A percentile compares a stretch with the other conserved stretches of the same genome.
Evolutionary conservation across 176 grass and related monocot species (phyloP).

Genomic region (Oryza glaberrima): DNA sequence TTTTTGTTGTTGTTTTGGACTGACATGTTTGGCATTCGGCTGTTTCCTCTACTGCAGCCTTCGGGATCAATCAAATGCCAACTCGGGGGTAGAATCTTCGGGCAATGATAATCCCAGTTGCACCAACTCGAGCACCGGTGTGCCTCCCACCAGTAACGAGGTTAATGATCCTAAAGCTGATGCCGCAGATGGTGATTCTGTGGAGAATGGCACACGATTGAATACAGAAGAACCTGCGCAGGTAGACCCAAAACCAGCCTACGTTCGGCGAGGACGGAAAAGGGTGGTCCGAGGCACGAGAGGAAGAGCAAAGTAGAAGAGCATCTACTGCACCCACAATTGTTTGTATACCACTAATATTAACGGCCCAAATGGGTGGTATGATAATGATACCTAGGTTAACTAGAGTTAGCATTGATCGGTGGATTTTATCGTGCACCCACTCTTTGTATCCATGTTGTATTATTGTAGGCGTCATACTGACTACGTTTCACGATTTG

Average conservation of each 20-base stretch:
- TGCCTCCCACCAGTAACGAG: neutral
- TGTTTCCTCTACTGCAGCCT: slow-evolving; percentile 49
- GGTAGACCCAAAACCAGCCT: slow-evolving; percentile 10
- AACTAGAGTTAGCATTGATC: slow-evolving; percentile 39
- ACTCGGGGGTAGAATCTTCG: slow-evolving; percentile 64
- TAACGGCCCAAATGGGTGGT: slow-evolving; percentile 43
- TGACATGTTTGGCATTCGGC: neutral
- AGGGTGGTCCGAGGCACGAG: slow-evolving; percentile 39
- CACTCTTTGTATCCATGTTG: slow-evolving; percentile 39
- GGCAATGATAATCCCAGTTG: slow-evolving; percentile 56
- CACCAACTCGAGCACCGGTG: slow-evolving; percentile 54
- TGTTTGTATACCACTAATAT: slow-evolving; percentile 56
- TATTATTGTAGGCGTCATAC: slow-evolving; percentile 36
- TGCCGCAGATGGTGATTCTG: slow-evolving; percentile 20
- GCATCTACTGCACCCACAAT: slow-evolving; percentile 19
- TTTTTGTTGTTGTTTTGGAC: neutral
- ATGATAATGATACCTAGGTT: slow-evolving; percentile 47
- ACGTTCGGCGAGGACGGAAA: slow-evolving; percentile 51
- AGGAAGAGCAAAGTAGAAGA: slow-evolving; percentile 48
- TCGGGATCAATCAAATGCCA: slow-evolving; percentile 49
- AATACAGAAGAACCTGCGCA: slow-evolving; percentile 29
- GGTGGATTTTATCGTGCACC: slow-evolving; percentile 27
- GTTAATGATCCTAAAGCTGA: neutral
- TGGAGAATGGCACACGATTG: slow-evolving; percentile 36
- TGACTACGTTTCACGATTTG: slow-evolving; percentile 24